Base-by-base conservation (phyloP, 129 eudicot species). In the Apium graveolens region DNA sequence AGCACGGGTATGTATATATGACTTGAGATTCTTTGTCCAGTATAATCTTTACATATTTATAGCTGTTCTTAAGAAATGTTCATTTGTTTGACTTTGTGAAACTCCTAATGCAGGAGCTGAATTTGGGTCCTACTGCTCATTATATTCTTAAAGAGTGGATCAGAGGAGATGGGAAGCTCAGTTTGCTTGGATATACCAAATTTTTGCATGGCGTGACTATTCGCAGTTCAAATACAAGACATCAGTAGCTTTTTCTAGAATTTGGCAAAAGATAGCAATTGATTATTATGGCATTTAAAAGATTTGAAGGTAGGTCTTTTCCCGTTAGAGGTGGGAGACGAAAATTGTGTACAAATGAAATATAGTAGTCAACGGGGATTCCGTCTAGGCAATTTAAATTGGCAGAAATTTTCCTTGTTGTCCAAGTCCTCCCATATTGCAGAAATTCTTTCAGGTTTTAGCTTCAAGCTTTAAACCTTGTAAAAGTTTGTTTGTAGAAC, bases 161-260 rank as follows among this genome's bases (percentile, higher is more conserved):
- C 49, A 84, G 91, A 84, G 81, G 76, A 49, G 92, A 93, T 62
- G 93, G 96, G 74, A 93, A 93, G 77, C 91, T 93, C 60, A 93
- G 90, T 84, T 83, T 91, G 80, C 82, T 89, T 76, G 98, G 97
- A 26, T 93, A 91, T 82, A 88, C 97, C 84, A 91, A 88, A 86
- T 91, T 93, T 91, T 91, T 93, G 91, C 97, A 93, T 82, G 98
- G 98, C 20, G 90, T 93, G 66, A 93, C 98, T 8, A 86, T 91
- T 78, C 97, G 97, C 32, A 93, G 97, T 73, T 80, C 97, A 82
- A 87, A 87, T 83, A 87, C 91, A 82, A 93, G 98, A 88, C 98
- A 88, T 79, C 90, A 81, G 70, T 88, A 78, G 88, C 7, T 79
- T 44, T 51, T 20, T 76, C 43, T 37, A 78, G 70, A 42, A 57